A percentile compares a stretch with the other conserved stretches of the same genome.
Conservation (phyloP, 495 filamentous ascomycete genomes). For the Lophium mytilinum region DNA sequence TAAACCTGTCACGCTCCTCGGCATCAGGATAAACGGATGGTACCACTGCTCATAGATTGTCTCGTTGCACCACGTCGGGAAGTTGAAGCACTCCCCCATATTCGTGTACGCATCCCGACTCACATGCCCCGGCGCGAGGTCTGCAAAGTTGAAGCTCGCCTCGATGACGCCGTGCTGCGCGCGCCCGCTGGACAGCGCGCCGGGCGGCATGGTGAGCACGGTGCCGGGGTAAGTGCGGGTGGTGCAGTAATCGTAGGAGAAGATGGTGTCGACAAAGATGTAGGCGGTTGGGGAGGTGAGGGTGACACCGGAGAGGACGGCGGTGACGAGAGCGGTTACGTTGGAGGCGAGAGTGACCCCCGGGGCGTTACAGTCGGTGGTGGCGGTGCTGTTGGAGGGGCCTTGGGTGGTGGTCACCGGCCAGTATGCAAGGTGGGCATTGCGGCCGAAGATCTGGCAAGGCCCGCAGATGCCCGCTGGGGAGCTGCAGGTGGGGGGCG, state of each 20-base stretch:
- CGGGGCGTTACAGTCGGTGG: not conserved
- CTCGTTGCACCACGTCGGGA: not conserved
- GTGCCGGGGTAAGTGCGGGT: not conserved
- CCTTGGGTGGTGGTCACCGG: not conserved
- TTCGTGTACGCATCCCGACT: not conserved
- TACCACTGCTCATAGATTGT: not conserved
- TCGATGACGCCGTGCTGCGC: not conserved
- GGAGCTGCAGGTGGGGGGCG: not conserved
- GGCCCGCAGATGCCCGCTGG: not conserved
- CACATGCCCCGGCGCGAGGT: not conserved
- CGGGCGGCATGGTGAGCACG: not conserved
- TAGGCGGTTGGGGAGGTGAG: not conserved
- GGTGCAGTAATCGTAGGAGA: not conserved
- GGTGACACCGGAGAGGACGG: not conserved
- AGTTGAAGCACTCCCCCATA: not conserved
- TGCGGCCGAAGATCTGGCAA: not conserved
- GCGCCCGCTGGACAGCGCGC: not conserved
- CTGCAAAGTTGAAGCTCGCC: not conserved
- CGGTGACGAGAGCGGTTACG: not conserved
- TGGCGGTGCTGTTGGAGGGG: not conserved
- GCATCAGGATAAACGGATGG: not conserved
- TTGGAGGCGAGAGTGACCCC: not conserved
- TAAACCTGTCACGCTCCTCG: not conserved
- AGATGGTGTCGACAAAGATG: not conserved
- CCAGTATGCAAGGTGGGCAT: not conserved